Percentiles rank a stretch among this genome's conserved stretches.
Conservation (phyloP, 768 basidiomycete species). For the Suillus clintonianus region DNA sequence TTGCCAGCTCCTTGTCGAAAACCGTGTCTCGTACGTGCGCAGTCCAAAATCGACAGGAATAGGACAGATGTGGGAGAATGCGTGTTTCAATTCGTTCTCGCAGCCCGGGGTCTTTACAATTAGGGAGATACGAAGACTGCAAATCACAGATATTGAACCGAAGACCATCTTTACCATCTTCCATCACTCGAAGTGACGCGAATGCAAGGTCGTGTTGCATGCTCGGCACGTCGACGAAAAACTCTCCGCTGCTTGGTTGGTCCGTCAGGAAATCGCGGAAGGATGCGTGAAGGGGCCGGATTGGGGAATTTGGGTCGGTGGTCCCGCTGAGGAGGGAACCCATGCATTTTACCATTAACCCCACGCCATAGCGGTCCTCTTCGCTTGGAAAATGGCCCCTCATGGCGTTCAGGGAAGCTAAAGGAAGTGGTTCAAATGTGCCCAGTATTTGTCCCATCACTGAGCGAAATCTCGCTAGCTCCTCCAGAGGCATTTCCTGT, state of each 20-base stretch:
- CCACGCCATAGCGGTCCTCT: not conserved
- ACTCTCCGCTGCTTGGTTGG: conserved; percentile 11
- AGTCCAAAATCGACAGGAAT: conserved; percentile 14
- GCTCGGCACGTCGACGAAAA: conserved; percentile 11
- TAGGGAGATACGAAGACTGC: conserved; percentile 28
- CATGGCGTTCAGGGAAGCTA: conserved; percentile 1
- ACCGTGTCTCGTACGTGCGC: conserved; percentile 3
- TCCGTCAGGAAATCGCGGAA: conserved; percentile 28
- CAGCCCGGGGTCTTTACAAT: conserved; percentile 21
- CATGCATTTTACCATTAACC: conserved; percentile 1
- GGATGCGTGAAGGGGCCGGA: conserved; percentile 26
- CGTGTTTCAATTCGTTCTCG: not conserved
- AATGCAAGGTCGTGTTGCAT: conserved; percentile 19
- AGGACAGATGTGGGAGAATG: conserved; percentile 6
- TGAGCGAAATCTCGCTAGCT: not conserved
- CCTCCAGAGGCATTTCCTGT: no score
- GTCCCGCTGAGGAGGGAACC: conserved; percentile 10
- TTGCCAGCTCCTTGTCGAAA: not conserved
- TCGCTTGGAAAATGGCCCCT: not conserved
- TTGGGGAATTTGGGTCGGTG: not conserved
- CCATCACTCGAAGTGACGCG: conserved; percentile 29
- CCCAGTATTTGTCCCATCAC: conserved; percentile 1
- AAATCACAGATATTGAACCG: conserved; percentile 39
- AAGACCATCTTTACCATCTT: conserved; percentile 23
- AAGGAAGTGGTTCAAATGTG: not conserved